Base-by-base conservation (phyloP, 352 stramenopile genomes). In the Phytopythium aichiense region DNA sequence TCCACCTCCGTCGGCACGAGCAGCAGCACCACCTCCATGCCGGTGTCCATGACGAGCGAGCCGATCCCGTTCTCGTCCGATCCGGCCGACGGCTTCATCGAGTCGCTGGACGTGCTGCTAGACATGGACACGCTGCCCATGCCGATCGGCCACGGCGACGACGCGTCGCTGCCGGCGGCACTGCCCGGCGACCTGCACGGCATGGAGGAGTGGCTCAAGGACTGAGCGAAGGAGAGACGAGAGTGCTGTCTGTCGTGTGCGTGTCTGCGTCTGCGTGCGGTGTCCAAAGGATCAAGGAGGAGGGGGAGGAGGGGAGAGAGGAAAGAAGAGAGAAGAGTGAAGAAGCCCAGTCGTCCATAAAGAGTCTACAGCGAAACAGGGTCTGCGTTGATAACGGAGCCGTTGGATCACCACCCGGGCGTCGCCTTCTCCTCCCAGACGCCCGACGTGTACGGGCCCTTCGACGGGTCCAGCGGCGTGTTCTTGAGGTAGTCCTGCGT, bases 181-280 rank as follows among this genome's bases (percentile, higher is more conserved):
- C 65, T 89, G 35, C 81, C 82, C 52, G 77, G 79, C 7, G 84
- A 91, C 65, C 64, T 91, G 53, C 81, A 91, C 58, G 81, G 82
- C 30, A 89, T 91, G 79, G 79, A 93, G 54, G 84, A 89, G 45
- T 91, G 79, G 81, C 65, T 91, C 20, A 86, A 90, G 62, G 83
- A 90, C 73, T 89, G 86, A 65, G 56, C 64, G 61, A 54, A 48
- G 23, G 33, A 16, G 51, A 33, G 35, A 16, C 8, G 23, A 6
- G 2, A 22, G 40, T 23, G 20, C 16, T 23, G 42, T 25, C 22
- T 51, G 22, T 23, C 31, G 61, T 63, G 54, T 60, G 33, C 35
- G 40, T 61, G 51, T 42, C 7, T 46, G 61, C 22, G 43, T 37
- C 54, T 28, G n/a, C 38, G 54, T 60, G 28, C n/a, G 15, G 35